Percentiles rank a stretch among this genome's conserved stretches.
phyloP scores from a whole-genome alignment of 306 rosid species.

The Fragaria vesca region DNA sequence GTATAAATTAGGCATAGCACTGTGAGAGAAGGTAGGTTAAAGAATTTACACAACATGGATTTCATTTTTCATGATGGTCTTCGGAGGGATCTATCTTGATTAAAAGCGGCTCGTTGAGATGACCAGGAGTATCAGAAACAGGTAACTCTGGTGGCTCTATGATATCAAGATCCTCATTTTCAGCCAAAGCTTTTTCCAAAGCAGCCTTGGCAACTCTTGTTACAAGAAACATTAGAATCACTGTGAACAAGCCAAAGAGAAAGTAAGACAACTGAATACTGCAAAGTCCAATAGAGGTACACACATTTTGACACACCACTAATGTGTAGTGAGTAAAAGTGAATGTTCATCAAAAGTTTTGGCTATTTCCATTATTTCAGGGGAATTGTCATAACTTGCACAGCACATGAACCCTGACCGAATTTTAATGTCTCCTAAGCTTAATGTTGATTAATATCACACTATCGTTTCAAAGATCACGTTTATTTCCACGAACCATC shows the following conservation, averaged over 20 bases:
- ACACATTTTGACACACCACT: background rate
- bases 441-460: background rate
- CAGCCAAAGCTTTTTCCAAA: constrained; percentile 85
- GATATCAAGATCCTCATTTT: constrained; percentile 50
- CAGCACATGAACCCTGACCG: background rate
- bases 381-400: background rate
- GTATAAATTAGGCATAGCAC: constrained; percentile 24
- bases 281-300: background rate
- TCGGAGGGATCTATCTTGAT: constrained; percentile 53
- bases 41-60: constrained; percentile 52
- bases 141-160: constrained; percentile 39
- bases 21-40: constrained; percentile 21
- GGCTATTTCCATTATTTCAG: background rate
- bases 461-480: background rate
- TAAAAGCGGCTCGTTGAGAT: constrained; percentile 74
- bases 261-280: background rate
- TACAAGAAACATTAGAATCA: constrained; percentile 61
- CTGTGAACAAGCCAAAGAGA: constrained; percentile 47
- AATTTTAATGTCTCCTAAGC: background rate
- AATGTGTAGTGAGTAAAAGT: background rate
- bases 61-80: constrained; percentile 43
- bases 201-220: constrained; percentile 83
- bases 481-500: background rate
- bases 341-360: background rate
- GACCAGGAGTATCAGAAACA: constrained; percentile 39